These are phyloP conservation scores for Cyanidiococcus yangmingshanensis DNA, from an alignment of 23 red algal genomes.

Conservation along the genomic window DNA sequence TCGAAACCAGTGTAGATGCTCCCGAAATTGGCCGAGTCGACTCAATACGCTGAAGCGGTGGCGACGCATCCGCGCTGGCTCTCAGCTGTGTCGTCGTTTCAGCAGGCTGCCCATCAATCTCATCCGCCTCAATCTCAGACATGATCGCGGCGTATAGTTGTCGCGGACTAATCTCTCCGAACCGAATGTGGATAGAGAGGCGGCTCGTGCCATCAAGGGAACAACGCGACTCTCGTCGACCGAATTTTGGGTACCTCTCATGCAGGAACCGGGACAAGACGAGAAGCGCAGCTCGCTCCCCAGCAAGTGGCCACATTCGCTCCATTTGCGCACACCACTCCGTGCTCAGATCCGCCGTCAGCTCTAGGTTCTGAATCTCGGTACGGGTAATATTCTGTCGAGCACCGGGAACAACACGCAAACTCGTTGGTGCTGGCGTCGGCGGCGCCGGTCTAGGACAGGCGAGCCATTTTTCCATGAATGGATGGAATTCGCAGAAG, in stretches of 20 bases:
- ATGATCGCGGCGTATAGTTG: conserved; percentile 45
- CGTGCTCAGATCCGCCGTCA: conserved; percentile 8
- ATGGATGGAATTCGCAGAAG: conserved; percentile 62
- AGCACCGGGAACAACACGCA: background rate
- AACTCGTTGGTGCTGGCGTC: conserved; percentile 25
- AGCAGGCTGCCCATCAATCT: background rate
- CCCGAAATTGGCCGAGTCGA: background rate
- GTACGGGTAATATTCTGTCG: background rate
- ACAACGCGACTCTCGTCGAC: conserved; percentile 6
- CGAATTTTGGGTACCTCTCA: background rate
- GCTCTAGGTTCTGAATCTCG: conserved; percentile 21
- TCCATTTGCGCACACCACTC: background rate
- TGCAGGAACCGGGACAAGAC: background rate
- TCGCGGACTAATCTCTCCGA: conserved; percentile 86
- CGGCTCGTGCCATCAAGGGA: conserved; percentile 35
- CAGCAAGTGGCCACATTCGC: background rate
- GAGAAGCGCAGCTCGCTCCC: background rate
- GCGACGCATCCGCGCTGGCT: background rate
- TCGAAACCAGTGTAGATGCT: background rate
- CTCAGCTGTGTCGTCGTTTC: background rate
- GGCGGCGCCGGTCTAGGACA: conserved; percentile 71
- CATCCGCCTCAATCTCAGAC: background rate
- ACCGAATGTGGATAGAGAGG: conserved; percentile 73
- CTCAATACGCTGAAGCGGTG: background rate
- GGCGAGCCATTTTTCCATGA: conserved; percentile 94